Evolutionary conservation across 2,329 filamentous ascomycete species (phyloP).

Genomic region (Ceratocystis harringtonii): DNA sequence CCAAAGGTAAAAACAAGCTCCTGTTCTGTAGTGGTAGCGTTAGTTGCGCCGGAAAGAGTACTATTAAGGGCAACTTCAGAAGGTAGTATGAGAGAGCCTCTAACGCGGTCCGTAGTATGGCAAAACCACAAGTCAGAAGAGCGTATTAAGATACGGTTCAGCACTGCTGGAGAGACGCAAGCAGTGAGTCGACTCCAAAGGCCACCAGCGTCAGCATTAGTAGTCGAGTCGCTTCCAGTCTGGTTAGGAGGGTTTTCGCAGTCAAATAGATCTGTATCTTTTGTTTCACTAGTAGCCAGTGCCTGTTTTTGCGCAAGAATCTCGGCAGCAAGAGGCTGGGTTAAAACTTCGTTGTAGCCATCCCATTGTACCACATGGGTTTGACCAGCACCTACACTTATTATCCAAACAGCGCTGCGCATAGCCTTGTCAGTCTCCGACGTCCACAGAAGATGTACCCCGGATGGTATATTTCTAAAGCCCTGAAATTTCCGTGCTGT

Average conservation of each 20-base stretch:
- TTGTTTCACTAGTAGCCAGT: not conserved
- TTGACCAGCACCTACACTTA: constrained; percentile 24
- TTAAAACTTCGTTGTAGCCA: constrained; percentile 38
- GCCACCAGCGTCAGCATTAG: constrained; percentile 20
- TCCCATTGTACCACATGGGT: constrained; percentile 41
- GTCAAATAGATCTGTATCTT: constrained; percentile 27
- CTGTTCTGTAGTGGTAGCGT: constrained; percentile 23
- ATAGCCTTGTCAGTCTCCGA: constrained; percentile 34
- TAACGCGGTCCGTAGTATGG: constrained; percentile 38
- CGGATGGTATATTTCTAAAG: constrained; percentile 39
- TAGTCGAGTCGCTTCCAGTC: constrained; percentile 19
- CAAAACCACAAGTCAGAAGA: constrained; percentile 34
- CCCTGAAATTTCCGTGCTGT: constrained; percentile 36
- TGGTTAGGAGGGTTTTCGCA: constrained; percentile 26
- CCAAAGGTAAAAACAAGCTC: constrained; percentile 36
- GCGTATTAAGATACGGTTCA: constrained; percentile 34
- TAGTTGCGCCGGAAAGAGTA: constrained; percentile 25
- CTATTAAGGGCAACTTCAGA: constrained; percentile 29
- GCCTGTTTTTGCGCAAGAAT: constrained; percentile 20
- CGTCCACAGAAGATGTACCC: constrained; percentile 46
- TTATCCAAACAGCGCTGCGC: constrained; percentile 44
- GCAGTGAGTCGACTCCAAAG: constrained; percentile 41
- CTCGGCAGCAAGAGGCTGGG: constrained; percentile 30
- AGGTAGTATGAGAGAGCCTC: constrained; percentile 28
- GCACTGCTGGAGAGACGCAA: constrained; percentile 31